Percentiles rank a stretch among this genome's conserved stretches.
Evolutionary conservation across 202 grass and related monocot species (phyloP).

Genomic region (Setaria viridis): DNA sequence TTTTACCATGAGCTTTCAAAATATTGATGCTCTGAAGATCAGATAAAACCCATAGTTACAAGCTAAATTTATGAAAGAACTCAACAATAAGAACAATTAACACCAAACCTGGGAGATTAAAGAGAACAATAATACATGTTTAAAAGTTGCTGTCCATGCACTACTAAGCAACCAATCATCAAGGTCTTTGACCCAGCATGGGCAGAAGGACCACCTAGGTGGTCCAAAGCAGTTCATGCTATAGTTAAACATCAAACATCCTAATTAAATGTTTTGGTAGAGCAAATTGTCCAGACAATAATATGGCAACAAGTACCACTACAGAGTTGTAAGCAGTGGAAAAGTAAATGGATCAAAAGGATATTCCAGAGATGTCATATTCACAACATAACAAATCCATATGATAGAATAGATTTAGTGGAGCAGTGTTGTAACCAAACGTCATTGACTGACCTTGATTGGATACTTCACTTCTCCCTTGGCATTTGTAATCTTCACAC

Average conservation of each 20-base stretch:
- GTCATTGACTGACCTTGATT: conserved; percentile 66
- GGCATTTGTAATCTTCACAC: conserved; percentile 83
- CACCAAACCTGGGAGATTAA: neutral
- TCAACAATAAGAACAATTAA: neutral
- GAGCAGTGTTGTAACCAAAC: neutral
- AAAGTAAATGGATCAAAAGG: neutral
- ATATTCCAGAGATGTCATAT: neutral
- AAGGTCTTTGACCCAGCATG: neutral
- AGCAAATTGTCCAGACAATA: neutral
- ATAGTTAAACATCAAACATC: neutral
- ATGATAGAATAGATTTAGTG: neutral
- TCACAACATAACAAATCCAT: neutral
- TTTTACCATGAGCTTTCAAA: conserved; percentile 97
- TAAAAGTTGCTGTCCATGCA: neutral
- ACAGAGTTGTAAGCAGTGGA: neutral
- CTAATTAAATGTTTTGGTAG: no score
- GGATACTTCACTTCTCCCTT: conserved; percentile 92
- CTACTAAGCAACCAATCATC: neutral
- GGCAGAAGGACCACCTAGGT: neutral
- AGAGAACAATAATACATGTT: neutral
- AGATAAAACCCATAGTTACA: conserved; percentile 14
- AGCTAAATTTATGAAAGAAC: neutral
- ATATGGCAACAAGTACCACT: neutral
- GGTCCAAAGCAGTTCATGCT: neutral
- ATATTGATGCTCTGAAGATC: conserved; percentile 84